Evolutionary conservation across 73 alveolate species (phyloP), one percentile per base, ranked within the genome.

Genomic region (Uronychia setigera): DNA sequence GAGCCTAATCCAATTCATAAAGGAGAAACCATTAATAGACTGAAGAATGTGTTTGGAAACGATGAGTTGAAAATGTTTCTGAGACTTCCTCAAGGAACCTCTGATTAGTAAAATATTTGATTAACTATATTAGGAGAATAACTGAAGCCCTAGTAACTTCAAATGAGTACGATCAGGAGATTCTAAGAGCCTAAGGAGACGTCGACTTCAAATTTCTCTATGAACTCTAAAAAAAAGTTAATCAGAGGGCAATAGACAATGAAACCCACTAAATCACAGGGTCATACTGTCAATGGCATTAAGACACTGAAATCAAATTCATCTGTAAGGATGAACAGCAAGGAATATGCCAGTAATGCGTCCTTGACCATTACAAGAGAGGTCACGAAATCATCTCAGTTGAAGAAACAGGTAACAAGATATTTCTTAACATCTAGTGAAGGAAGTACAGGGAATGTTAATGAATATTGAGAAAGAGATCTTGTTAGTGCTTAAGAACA

Each of bases 271-370:
- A 11, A 46, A 5, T 11, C 5, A 46, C 5, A 19, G 67, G 67
- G 67, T 11, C 67, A 5, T 19, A 5, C 19, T 89, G 95, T 67
- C 91, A 86, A 13, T 0, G 1, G 30, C 95, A 90, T 80, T 30
- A 35, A n/a, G 57, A 60, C 79, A 83, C 67, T 19, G 93, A 85
- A 74, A 85, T 90, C 5, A 57, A 85, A 9, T 90, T 78, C 91
- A 35, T 90, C 11, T 86, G 83, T 80, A 90, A 90, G 59, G 85
- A 92, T 31, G 86, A 90, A 26, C 78, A 86, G 60, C 32, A 75
- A 32, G 95, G 95, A 1, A 84, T 88, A 9, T 90, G 95, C 34
- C 30, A 80, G 14, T 92, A 90, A n/a, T 90, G 95, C 33, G 59
- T 85, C 14, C 84, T 60, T 0, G 77, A 35, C 1, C 77, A 80